phyloP scores from a whole-genome alignment of 768 basidiomycete genomes.

The Mycena latifolia region DNA sequence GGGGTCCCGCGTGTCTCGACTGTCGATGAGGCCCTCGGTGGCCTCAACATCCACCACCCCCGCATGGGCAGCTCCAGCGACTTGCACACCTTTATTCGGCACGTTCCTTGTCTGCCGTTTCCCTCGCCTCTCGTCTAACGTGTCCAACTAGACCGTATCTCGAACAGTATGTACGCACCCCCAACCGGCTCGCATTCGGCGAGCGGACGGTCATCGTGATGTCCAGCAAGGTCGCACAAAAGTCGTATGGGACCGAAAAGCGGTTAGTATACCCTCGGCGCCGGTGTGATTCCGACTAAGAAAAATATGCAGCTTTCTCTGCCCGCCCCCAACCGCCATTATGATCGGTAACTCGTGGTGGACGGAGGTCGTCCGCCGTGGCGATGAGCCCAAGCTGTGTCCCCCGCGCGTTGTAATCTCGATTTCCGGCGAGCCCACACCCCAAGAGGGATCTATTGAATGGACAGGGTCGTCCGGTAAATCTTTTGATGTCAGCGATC shows the following conservation, averaged over 20 bases:
- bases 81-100: slow-evolving; percentile 87
- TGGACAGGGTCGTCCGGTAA: slow-evolving; percentile 92
- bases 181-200: slow-evolving; percentile 90
- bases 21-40: slow-evolving; percentile 72
- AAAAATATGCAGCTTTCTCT: slow-evolving; percentile 74
- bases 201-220: slow-evolving; percentile 96
- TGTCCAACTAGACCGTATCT: slow-evolving; percentile 73
- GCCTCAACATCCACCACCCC: slow-evolving; percentile 72
- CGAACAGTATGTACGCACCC: slow-evolving; percentile 86
- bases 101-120: slow-evolving; percentile 37
- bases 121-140: slow-evolving; percentile 20
- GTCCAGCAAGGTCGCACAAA: slow-evolving; percentile 98
- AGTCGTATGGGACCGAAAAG: slow-evolving; percentile 97
- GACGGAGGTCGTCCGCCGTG: slow-evolving; percentile 82
- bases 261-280: slow-evolving; percentile 59
- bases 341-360: slow-evolving; percentile 97
- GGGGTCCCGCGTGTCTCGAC: slow-evolving; percentile 74
- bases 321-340: slow-evolving; percentile 93
- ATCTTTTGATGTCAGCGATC: slow-evolving; percentile 83
- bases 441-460: slow-evolving; percentile 87
- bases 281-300: slow-evolving; percentile 18
- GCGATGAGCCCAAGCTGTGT: slow-evolving; percentile 79
- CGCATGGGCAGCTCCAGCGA: slow-evolving; percentile 76
- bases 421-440: slow-evolving; percentile 90
- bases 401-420: slow-evolving; percentile 89